phyloP scores from a whole-genome alignment of 768 basidiomycete genomes.

The Lepiota brunneoincarnata region DNA sequence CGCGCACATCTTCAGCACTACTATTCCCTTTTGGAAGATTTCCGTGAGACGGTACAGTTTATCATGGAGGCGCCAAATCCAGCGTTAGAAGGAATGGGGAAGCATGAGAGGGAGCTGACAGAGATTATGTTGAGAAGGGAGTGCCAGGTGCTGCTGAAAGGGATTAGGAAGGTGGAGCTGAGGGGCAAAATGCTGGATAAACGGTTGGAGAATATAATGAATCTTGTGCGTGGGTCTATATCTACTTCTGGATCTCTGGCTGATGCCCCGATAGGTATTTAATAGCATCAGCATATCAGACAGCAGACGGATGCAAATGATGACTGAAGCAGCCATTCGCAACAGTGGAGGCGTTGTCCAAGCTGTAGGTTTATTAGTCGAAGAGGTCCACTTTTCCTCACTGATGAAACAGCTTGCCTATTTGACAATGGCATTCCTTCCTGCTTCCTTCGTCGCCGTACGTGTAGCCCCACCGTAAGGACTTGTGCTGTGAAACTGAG shows the following conservation, averaged over 20 bases:
- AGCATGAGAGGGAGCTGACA: constrained; percentile 11
- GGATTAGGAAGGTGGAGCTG: constrained; percentile 47
- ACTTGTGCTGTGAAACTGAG: too few relatives aligned
- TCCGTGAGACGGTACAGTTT: constrained; percentile 50
- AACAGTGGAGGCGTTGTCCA: constrained; percentile 24
- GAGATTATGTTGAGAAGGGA: constrained; percentile 38
- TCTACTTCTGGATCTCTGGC: constrained; percentile 15
- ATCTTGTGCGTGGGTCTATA: constrained; percentile 31
- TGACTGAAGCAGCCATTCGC: constrained; percentile 37
- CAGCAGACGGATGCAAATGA: constrained; percentile 37
- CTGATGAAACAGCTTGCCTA: constrained; percentile 24
- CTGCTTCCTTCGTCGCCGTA: constrained; percentile 18
- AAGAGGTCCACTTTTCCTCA: neutral
- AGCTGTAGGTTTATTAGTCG: neutral
- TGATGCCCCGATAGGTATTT: constrained; percentile 39
- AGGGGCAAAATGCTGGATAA: constrained; percentile 38
- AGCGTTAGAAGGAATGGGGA: constrained; percentile 26
- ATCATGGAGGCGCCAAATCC: constrained; percentile 48
- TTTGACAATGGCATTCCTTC: constrained; percentile 17
- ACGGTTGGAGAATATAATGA: constrained; percentile 50
- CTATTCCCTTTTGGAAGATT: constrained; percentile 49
- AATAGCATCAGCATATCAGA: constrained; percentile 46
- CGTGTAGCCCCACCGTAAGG: constrained; percentile 8
- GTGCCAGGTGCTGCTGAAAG: constrained; percentile 42
- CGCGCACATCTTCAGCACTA: constrained; percentile 60